Percentiles rank a stretch among this genome's conserved stretches.
phyloP scores from a whole-genome alignment of 2,329 filamentous ascomycete genomes.

The Curvularia spicifera region DNA sequence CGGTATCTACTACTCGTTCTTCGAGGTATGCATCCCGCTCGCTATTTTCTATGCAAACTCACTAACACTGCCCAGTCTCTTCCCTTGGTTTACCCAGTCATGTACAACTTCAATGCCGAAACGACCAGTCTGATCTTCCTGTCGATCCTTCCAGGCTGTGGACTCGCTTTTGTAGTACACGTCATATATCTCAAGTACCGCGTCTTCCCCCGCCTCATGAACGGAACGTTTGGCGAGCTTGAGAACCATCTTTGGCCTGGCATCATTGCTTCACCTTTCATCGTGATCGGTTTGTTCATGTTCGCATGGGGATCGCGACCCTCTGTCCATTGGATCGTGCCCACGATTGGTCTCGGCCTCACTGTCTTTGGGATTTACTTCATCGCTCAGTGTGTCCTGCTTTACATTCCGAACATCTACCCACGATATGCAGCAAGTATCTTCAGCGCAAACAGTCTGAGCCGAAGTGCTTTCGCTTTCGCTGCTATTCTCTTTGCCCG shows the following conservation, averaged over 20 bases:
- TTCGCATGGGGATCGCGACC: slow-evolving; percentile 69
- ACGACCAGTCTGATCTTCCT: slow-evolving; percentile 85
- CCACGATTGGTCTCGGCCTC: slow-evolving; percentile 59
- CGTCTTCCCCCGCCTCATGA: slow-evolving; percentile 64
- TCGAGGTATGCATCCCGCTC: slow-evolving; percentile 56
- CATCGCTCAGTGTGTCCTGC: slow-evolving; percentile 57
- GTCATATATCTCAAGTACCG: slow-evolving; percentile 79
- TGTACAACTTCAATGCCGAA: slow-evolving; percentile 75
- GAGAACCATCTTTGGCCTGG: slow-evolving; percentile 78
- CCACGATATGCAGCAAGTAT: slow-evolving; percentile 57
- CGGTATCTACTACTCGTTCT: slow-evolving; percentile 76
- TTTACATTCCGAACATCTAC: slow-evolving; percentile 70
- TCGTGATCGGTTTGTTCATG: slow-evolving; percentile 68
- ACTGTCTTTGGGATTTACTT: slow-evolving; percentile 52
- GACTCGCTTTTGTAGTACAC: slow-evolving; percentile 68
- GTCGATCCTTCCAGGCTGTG: slow-evolving; percentile 74
- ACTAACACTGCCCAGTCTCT: slow-evolving; percentile 41
- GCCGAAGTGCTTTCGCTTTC: slow-evolving; percentile 63
- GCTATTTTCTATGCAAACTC: not conserved
- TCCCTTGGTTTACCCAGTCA: slow-evolving; percentile 71
- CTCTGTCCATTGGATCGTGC: slow-evolving; percentile 62
- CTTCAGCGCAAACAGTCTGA: slow-evolving; percentile 67
- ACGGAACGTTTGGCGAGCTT: slow-evolving; percentile 72
- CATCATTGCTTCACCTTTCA: slow-evolving; percentile 57
- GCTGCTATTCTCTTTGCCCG: slow-evolving; percentile 65